Conservation (phyloP, 1,284 basidiomycete species). For the Malassezia arunalokei region DNA sequence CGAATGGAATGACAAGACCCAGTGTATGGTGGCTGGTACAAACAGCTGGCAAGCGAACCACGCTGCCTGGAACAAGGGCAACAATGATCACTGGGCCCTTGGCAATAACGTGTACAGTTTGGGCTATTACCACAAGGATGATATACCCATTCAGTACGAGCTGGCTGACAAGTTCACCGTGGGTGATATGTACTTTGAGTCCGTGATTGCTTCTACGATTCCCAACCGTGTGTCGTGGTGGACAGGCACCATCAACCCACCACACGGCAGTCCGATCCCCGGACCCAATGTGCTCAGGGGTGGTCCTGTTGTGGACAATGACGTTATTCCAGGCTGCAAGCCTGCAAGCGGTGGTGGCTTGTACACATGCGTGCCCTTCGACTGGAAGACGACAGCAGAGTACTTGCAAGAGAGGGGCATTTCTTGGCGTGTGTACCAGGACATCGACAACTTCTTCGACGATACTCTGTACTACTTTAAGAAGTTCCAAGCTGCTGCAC, state of each 20-base stretch:
- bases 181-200: slow-evolving; percentile 30
- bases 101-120: slow-evolving; percentile 26
- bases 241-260: slow-evolving; percentile 17
- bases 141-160: slow-evolving; percentile 31
- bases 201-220: slow-evolving; percentile 21
- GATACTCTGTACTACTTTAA: slow-evolving; percentile 13
- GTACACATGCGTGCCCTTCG: slow-evolving; percentile 18
- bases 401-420: slow-evolving; percentile 25
- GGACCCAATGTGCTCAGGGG: slow-evolving; percentile 5
- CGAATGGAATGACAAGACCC: slow-evolving; percentile 22
- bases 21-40: slow-evolving; percentile 27
- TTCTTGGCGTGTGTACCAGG: slow-evolving; percentile 26
- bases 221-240: slow-evolving; percentile 27
- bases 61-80: slow-evolving; percentile 23
- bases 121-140: slow-evolving; percentile 23
- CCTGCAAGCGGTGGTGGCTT: not conserved
- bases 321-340: slow-evolving; percentile 9
- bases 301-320: slow-evolving; percentile 20
- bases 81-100: slow-evolving; percentile 26
- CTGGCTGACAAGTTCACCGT: slow-evolving; percentile 27
- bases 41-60: slow-evolving; percentile 29
- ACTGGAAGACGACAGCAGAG: slow-evolving; percentile 32
- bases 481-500: slow-evolving; percentile 15
- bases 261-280: slow-evolving; percentile 3
- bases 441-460: slow-evolving; percentile 28